phyloP scores from a whole-genome alignment of 2,329 filamentous ascomycete genomes.

The Xylariaceae sp. region DNA sequence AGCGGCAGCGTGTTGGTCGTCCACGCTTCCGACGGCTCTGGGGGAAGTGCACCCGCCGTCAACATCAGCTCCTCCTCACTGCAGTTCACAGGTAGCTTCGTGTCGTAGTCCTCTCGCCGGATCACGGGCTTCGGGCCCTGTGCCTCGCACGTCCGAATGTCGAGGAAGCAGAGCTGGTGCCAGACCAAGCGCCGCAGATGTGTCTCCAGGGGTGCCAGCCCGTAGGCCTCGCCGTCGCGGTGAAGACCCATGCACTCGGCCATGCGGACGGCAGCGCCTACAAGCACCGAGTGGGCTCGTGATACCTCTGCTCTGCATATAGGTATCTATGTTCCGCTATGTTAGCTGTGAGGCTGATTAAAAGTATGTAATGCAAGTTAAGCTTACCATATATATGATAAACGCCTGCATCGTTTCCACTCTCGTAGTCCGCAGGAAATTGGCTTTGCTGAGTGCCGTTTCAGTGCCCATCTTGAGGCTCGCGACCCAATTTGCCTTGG shows the following conservation, averaged over 20 bases:
- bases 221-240: slow-evolving; percentile 72
- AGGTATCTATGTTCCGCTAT: slow-evolving; percentile 60
- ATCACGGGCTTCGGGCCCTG: slow-evolving; percentile 76
- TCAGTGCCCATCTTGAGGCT: slow-evolving; percentile 72
- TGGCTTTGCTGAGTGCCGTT: slow-evolving; percentile 69
- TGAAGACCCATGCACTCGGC: slow-evolving; percentile 81
- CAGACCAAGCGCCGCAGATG: slow-evolving; percentile 76
- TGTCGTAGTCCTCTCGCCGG: slow-evolving; percentile 77
- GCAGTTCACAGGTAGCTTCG: slow-evolving; percentile 73
- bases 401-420: slow-evolving; percentile 80
- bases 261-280: slow-evolving; percentile 74
- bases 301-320: slow-evolving; percentile 76
- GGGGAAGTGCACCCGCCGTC: slow-evolving; percentile 44
- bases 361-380: not conserved
- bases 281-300: slow-evolving; percentile 73
- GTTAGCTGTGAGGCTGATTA: slow-evolving; percentile 25
- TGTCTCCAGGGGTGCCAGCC: slow-evolving; percentile 70
- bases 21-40: slow-evolving; percentile 60
- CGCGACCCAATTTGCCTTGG: slow-evolving; percentile 64
- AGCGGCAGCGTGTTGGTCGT: slow-evolving; percentile 72
- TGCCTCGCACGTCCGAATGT: slow-evolving; percentile 76
- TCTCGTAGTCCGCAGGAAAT: slow-evolving; percentile 73
- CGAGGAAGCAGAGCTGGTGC: slow-evolving; percentile 80
- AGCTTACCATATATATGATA: slow-evolving; percentile 73
- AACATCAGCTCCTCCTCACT: slow-evolving; percentile 68